These are phyloP conservation scores for Gentiana dahurica DNA, from an alignment of 257 asterid genomes.

Conservation along the genomic window DNA sequence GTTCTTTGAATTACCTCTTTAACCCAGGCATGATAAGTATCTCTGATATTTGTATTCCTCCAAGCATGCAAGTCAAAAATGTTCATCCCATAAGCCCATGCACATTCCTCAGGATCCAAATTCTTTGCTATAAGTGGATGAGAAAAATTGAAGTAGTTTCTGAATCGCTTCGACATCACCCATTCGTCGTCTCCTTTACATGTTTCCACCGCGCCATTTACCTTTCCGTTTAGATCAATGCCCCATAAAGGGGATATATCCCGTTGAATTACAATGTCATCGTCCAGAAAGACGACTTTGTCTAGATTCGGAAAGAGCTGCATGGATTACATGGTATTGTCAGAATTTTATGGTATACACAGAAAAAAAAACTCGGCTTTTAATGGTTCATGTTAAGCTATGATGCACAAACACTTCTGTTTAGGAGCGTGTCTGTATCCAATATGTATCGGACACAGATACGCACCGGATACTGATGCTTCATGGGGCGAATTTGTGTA, in stretches of 20 bases:
- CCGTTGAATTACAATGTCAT: constrained; percentile 81
- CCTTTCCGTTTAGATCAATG: constrained; percentile 70
- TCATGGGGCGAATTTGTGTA: too few species aligned
- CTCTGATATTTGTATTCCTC: constrained; percentile 67
- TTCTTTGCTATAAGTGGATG: constrained; percentile 69
- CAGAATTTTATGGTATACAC: not conserved
- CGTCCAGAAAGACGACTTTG: constrained; percentile 93
- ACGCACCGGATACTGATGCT: too few species aligned
- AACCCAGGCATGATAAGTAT: constrained; percentile 83
- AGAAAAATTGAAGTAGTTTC: constrained; percentile 91
- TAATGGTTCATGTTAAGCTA: too few species aligned
- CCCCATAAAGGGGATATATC: constrained; percentile 89
- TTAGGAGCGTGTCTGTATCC: too few species aligned
- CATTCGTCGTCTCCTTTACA: constrained; percentile 92
- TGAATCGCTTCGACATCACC: constrained; percentile 90
- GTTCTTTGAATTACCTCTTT: constrained; percentile 50
- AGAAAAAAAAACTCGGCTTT: not conserved
- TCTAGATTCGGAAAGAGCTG: constrained; percentile 91
- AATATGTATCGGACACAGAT: too few species aligned
- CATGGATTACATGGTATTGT: constrained; percentile 14
- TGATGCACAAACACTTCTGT: too few species aligned
- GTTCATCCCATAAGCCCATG: constrained; percentile 99
- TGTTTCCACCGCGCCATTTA: constrained; percentile 96
- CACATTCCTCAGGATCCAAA: constrained; percentile 91
- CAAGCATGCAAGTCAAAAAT: constrained; percentile 72